Evolutionary conservation across 495 filamentous ascomycete genomes (phyloP).

Genomic region (Acidiella bohemica): DNA sequence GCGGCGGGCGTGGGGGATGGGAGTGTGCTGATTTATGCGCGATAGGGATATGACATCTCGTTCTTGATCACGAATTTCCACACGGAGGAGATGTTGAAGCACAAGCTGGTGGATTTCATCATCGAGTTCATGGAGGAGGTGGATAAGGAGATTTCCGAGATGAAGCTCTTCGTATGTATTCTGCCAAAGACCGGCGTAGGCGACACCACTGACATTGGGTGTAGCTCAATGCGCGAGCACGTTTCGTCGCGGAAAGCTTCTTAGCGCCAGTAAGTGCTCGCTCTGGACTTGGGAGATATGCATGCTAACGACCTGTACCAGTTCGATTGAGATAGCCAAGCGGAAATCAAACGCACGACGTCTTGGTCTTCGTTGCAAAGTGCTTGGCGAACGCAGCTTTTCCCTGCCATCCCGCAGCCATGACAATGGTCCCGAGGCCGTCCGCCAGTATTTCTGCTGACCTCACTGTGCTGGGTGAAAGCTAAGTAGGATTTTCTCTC

Average conservation of each 20-base stretch:
- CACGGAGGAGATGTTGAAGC: slow-evolving; percentile 94
- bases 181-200: no score
- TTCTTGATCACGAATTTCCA: slow-evolving; percentile 98
- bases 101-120: slow-evolving; percentile 96
- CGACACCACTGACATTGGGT: no score
- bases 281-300: slow-evolving; percentile 27
- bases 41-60: slow-evolving; percentile 98
- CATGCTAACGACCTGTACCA: background rate
- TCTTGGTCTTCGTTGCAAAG: background rate
- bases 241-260: slow-evolving; percentile 97
- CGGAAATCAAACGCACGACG: background rate
- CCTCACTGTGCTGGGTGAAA: no score
- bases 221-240: slow-evolving; percentile 88
- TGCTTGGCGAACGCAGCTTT: no score
- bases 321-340: slow-evolving; percentile 13
- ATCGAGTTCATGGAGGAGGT: slow-evolving; percentile 99
- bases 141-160: slow-evolving; percentile 98
- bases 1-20: background rate
- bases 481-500: no score
- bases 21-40: slow-evolving; percentile 8
- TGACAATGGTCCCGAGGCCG: no score
- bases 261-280: slow-evolving; percentile 68
- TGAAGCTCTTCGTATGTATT: slow-evolving; percentile 96
- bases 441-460: no score
- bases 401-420: no score